Conservation (phyloP, 768 basidiomycete species). For the Krasilnikovozyma curviuscula region DNA sequence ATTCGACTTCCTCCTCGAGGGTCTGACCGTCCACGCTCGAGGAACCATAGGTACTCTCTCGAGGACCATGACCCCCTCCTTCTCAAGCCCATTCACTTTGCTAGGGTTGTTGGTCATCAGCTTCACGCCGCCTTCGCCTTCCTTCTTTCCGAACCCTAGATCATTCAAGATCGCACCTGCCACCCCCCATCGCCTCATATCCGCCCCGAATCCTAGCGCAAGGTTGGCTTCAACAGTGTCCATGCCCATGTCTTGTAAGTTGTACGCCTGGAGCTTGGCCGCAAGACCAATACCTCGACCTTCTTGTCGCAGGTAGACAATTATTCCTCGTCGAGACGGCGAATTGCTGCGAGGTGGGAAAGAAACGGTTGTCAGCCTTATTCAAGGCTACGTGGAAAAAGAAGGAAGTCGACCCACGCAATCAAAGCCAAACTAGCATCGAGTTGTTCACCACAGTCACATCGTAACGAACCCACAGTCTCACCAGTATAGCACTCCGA, state of each 20-base stretch:
- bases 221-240: constrained; percentile 98
- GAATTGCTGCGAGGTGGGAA: not conserved
- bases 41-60: constrained; percentile 93
- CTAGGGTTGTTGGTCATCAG: constrained; percentile 96
- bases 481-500: constrained; percentile 98
- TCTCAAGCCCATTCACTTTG: constrained; percentile 71
- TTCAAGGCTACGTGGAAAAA: not conserved
- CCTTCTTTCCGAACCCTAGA: constrained; percentile 47
- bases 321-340: constrained; percentile 57
- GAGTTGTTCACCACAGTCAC: constrained; percentile 95
- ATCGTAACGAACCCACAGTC: constrained; percentile 92
- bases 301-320: constrained; percentile 91
- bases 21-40: constrained; percentile 47
- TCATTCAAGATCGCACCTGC: constrained; percentile 80
- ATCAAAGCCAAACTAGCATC: too few species aligned
- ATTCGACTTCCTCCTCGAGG: constrained; percentile 4
- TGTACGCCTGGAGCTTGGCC: constrained; percentile 92
- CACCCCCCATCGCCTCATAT: constrained; percentile 80
- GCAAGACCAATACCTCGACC: constrained; percentile 90
- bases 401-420: constrained; percentile 39
- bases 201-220: constrained; percentile 81
- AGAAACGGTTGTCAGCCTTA: not conserved
- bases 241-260: constrained; percentile 89
- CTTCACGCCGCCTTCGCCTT: constrained; percentile 30
- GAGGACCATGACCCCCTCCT: constrained; percentile 56